phyloP scores from a whole-genome alignment of 139 green algal genomes.

The Coelastrella sp. region DNA sequence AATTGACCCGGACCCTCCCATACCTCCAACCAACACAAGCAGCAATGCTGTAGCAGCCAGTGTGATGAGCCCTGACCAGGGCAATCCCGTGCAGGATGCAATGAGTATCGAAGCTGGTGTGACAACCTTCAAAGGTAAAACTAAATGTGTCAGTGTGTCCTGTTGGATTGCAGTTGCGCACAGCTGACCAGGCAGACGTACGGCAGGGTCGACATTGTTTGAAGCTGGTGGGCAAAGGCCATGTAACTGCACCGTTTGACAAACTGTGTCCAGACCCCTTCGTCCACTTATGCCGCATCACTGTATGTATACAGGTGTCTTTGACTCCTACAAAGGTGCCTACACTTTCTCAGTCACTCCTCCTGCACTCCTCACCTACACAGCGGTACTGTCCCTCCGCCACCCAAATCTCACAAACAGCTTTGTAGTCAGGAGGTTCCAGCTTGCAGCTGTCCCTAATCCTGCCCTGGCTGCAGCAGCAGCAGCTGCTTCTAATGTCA shows the following conservation, averaged over 20 bases:
- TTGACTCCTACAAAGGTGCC: conserved; percentile 22
- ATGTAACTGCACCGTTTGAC: neutral
- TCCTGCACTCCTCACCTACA: conserved; percentile 34
- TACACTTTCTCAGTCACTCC: conserved; percentile 45
- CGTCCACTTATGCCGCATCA: too few relatives aligned
- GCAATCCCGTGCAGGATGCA: conserved; percentile 41
- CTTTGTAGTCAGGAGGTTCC: conserved; percentile 34
- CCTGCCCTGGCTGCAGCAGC: neutral
- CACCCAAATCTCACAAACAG: conserved; percentile 31
- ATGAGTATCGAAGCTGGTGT: conserved; percentile 6
- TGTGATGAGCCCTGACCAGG: neutral
- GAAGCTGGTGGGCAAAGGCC: neutral
- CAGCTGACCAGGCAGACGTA: neutral
- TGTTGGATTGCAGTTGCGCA: neutral
- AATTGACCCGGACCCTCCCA: neutral
- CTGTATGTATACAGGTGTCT: conserved; percentile 41
- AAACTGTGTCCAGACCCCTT: too few relatives aligned
- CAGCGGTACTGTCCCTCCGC: conserved; percentile 47
- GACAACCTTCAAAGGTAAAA: conserved; percentile 32
- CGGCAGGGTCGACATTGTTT: neutral
- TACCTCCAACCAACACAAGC: neutral
- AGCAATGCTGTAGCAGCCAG: neutral
- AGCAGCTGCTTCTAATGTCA: neutral
- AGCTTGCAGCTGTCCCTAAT: conserved; percentile 11
- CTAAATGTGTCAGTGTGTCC: neutral